Evolutionary conservation across 768 basidiomycete species (phyloP).

Genomic region (Rickenella mellea): DNA sequence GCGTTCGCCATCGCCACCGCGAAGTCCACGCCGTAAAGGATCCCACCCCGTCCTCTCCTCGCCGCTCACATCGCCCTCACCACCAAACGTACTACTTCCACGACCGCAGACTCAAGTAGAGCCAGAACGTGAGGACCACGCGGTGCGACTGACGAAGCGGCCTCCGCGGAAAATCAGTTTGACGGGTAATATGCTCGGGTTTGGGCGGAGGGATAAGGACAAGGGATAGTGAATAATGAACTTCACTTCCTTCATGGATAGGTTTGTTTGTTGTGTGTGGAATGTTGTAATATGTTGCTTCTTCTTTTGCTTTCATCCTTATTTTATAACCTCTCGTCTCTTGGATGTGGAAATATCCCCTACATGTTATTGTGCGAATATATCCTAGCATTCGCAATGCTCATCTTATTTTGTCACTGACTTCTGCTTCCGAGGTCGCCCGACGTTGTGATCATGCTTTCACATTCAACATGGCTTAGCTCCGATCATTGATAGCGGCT

Average conservation of each 20-base stretch:
- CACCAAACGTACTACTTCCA: not conserved
- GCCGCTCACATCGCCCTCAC: not conserved
- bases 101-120: not conserved
- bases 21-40: not conserved
- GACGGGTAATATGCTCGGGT: constrained; percentile 44
- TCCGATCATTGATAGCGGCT: too few relatives aligned
- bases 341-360: too few relatives aligned
- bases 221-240: constrained; percentile 15
- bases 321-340: too few relatives aligned
- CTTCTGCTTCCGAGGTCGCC: too few relatives aligned
- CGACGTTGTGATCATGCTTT: too few relatives aligned
- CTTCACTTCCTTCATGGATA: not conserved
- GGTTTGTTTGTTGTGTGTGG: not conserved
- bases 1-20: not conserved
- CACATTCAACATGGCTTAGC: too few relatives aligned
- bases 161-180: constrained; percentile 63
- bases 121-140: constrained; percentile 11
- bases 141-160: constrained; percentile 21
- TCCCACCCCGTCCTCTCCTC: not conserved
- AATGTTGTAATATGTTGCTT: too few relatives aligned
- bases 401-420: too few relatives aligned
- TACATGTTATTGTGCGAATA: too few relatives aligned
- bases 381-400: too few relatives aligned
- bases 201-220: constrained; percentile 45
- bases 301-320: too few relatives aligned